These are phyloP conservation scores for Cladobotryum mycophilum DNA, from an alignment of 2,329 filamentous ascomycete species.

Conservation along the genomic window DNA sequence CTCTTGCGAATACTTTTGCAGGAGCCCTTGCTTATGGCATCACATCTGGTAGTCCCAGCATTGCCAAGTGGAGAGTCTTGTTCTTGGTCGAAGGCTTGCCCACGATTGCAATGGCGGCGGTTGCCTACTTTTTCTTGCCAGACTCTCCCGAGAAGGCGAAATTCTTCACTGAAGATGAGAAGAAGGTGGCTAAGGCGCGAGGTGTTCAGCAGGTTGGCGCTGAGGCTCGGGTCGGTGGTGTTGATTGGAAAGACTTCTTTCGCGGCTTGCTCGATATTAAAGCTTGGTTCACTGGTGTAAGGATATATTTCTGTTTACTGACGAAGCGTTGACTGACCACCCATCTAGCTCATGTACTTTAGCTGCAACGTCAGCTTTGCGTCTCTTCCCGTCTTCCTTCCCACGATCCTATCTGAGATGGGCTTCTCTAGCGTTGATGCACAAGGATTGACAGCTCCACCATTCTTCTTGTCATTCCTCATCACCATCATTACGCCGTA, in stretches of 20 bases:
- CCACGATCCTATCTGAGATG: constrained; percentile 35
- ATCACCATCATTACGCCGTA: constrained; percentile 24
- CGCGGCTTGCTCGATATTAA: constrained; percentile 29
- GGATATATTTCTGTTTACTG: not conserved
- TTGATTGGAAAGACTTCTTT: constrained; percentile 26
- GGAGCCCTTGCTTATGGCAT: constrained; percentile 29
- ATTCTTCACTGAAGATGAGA: constrained; percentile 24
- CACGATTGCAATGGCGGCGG: constrained; percentile 21
- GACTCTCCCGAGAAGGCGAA: constrained; percentile 23
- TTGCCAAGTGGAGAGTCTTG: constrained; percentile 25
- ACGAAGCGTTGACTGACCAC: constrained; percentile 10
- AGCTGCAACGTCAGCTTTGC: constrained; percentile 34
- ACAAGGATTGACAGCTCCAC: constrained; percentile 35
- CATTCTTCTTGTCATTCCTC: constrained; percentile 34
- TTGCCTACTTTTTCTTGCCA: constrained; percentile 26
- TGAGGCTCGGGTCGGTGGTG: constrained; percentile 7
- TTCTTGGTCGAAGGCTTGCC: constrained; percentile 27
- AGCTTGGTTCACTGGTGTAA: constrained; percentile 15
- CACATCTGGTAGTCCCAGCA: constrained; percentile 19
- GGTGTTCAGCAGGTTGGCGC: constrained; percentile 18
- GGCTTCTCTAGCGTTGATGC: constrained; percentile 33
- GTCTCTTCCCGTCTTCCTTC: constrained; percentile 34
- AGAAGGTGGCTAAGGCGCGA: constrained; percentile 17
- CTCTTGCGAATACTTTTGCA: constrained; percentile 28
- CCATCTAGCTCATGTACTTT: constrained; percentile 33